phyloP scores from a whole-genome alignment of 257 asterid genomes.

The Capsicum baccatum region DNA sequence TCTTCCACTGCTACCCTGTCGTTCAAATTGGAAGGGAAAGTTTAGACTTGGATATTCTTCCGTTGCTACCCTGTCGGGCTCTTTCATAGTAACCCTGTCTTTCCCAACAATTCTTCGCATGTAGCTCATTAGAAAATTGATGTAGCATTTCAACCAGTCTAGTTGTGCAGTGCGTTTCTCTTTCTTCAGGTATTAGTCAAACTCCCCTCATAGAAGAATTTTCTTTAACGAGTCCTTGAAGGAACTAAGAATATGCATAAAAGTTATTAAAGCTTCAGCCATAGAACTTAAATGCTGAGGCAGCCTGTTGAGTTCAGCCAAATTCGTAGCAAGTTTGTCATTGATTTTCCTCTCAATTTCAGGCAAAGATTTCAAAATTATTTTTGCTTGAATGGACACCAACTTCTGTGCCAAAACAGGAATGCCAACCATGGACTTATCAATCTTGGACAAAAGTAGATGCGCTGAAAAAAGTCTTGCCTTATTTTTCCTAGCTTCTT shows the following conservation, averaged over 20 bases:
- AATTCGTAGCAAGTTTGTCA: slow-evolving; percentile 34
- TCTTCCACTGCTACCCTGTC: too few relatives aligned
- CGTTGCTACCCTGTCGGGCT: background rate
- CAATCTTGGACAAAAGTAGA: slow-evolving; percentile 37
- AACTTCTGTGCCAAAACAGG: slow-evolving; percentile 45
- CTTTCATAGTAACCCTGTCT: too few relatives aligned
- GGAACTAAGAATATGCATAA: slow-evolving; percentile 41
- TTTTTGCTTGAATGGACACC: slow-evolving; percentile 40
- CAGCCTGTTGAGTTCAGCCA: slow-evolving; percentile 39
- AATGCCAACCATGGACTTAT: slow-evolving; percentile 44
- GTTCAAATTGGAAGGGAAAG: background rate
- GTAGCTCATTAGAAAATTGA: background rate
- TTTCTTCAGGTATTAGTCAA: slow-evolving; percentile 44
- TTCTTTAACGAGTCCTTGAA: slow-evolving; percentile 43
- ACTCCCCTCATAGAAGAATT: slow-evolving; percentile 42
- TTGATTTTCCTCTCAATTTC: slow-evolving; percentile 44
- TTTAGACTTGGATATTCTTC: too few relatives aligned
- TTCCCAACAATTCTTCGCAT: background rate
- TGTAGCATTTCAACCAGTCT: slow-evolving; percentile 41
- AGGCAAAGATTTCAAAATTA: slow-evolving; percentile 43
- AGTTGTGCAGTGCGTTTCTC: slow-evolving; percentile 47
- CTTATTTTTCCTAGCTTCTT: slow-evolving; percentile 39
- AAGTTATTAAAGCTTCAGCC: slow-evolving; percentile 38
- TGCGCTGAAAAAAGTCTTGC: slow-evolving; percentile 35
- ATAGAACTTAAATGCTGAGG: slow-evolving; percentile 38